Conservation (phyloP, 2,329 filamentous ascomycete species). For the Pseudogymnoascus destructans region DNA sequence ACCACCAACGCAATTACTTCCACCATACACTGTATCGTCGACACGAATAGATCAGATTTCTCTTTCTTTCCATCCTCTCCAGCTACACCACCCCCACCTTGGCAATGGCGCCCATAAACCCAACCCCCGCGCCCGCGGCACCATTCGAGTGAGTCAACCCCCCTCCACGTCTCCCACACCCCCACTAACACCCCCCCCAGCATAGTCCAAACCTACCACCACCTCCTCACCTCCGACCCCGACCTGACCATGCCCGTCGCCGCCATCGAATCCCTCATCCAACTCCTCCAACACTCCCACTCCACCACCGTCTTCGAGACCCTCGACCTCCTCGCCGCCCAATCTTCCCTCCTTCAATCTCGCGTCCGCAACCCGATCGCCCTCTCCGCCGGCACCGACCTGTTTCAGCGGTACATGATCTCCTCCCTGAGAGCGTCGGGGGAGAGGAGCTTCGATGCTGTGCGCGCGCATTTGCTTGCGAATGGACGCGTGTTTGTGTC, state of each 20-base stretch:
- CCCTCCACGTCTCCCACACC: background rate
- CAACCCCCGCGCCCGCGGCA: background rate
- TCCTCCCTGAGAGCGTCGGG: conserved; percentile 44
- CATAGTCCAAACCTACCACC: conserved; percentile 53
- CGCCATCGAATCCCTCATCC: conserved; percentile 81
- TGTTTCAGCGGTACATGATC: conserved; percentile 90
- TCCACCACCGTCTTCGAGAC: conserved; percentile 89
- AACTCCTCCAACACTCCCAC: conserved; percentile 65
- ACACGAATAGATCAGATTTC: background rate
- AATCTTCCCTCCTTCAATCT: conserved; percentile 64
- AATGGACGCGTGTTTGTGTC: conserved; percentile 81
- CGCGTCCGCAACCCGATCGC: conserved; percentile 81
- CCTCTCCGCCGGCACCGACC: conserved; percentile 82
- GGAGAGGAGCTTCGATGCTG: conserved; percentile 63
- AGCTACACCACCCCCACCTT: background rate
- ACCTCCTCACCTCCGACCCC: conserved; percentile 53
- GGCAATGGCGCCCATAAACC: background rate
- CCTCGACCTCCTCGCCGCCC: conserved; percentile 66
- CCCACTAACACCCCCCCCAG: conserved; percentile 13
- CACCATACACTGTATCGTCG: background rate
- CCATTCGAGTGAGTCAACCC: background rate
- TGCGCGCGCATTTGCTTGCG: conserved; percentile 68
- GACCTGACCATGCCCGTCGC: conserved; percentile 93
- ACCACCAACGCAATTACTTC: background rate
- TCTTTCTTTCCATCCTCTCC: background rate